A percentile compares a stretch with the other conserved stretches of the same genome.
These are phyloP conservation scores for Boletellus sp. DNA, from an alignment of 768 basidiomycete species.

Conservation along the genomic window DNA sequence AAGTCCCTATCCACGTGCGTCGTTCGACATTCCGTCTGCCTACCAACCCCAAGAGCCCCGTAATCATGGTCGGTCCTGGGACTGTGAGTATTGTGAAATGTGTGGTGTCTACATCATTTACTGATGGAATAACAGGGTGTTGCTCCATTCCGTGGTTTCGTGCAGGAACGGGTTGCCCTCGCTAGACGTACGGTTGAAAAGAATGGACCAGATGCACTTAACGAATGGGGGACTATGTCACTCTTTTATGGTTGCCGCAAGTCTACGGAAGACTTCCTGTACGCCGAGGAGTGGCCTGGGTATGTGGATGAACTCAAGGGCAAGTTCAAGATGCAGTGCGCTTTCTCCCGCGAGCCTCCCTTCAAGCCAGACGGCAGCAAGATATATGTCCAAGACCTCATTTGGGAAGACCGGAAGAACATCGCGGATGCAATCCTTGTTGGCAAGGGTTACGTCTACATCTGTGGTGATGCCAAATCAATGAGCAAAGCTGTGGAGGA, in stretches of 20 bases:
- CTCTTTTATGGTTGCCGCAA: constrained; percentile 96
- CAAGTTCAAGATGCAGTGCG: constrained; percentile 84
- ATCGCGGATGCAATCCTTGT: constrained; percentile 87
- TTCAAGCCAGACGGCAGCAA: constrained; percentile 89
- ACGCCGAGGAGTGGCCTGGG: constrained; percentile 91
- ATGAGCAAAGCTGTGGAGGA: constrained; percentile 98
- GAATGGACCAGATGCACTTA: constrained; percentile 89
- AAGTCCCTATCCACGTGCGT: constrained; percentile 90
- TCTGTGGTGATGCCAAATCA: constrained; percentile 93
- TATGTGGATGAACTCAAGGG: constrained; percentile 84
- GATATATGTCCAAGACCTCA: constrained; percentile 97
- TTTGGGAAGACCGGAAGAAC: constrained; percentile 82
- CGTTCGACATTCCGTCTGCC: constrained; percentile 96
- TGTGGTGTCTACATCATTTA: not conserved
- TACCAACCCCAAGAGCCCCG: constrained; percentile 96
- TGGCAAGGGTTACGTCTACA: constrained; percentile 95
- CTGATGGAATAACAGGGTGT: constrained; percentile 65
- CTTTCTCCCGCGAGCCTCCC: constrained; percentile 87
- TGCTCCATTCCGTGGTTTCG: constrained; percentile 98
- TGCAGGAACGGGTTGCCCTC: constrained; percentile 95
- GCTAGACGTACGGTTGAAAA: constrained; percentile 93
- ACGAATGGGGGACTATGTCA: constrained; percentile 92
- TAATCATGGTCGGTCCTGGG: constrained; percentile 99
- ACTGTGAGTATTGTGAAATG: constrained; percentile 59
- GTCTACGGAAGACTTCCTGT: constrained; percentile 86